phyloP scores from a whole-genome alignment of 2,329 filamentous ascomycete species.

The Sphaceloma murrayae region DNA sequence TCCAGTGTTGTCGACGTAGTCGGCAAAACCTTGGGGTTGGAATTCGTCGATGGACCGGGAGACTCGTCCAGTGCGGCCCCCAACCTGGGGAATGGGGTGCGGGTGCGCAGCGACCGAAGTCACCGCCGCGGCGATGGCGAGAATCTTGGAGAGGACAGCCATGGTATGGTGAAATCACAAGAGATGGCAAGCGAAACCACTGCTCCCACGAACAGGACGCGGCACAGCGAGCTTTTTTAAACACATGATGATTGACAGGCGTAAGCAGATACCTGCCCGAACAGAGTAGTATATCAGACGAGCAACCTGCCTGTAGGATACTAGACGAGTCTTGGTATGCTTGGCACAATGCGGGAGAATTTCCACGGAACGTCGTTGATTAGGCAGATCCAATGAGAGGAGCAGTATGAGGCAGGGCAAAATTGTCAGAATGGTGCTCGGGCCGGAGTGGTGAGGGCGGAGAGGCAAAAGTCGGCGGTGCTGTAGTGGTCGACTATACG shows the following conservation, averaged over 20 bases:
- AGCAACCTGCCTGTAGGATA: conserved; percentile 15
- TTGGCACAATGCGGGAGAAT: conserved; percentile 12
- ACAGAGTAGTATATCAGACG: conserved; percentile 13
- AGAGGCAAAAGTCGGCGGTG: conserved; percentile 5
- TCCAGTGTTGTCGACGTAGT: not conserved
- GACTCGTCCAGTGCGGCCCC: conserved; percentile 1
- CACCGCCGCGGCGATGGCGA: conserved; percentile 9
- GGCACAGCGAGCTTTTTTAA: not conserved
- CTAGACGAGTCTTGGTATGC: conserved; percentile 12
- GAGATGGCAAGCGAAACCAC: not conserved
- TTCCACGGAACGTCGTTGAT: conserved; percentile 5
- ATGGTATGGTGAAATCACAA: not conserved
- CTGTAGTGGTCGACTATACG: not conserved
- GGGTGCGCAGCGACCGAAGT: conserved; percentile 7
- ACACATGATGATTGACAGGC: not conserved
- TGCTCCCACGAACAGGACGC: not conserved
- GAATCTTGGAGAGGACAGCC: conserved; percentile 13
- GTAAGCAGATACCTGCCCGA: conserved; percentile 10
- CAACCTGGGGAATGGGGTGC: not conserved
- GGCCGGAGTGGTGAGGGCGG: not conserved
- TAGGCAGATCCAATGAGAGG: conserved; percentile 6
- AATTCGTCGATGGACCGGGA: conserved; percentile 10
- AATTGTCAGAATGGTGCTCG: not conserved
- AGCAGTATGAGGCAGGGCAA: not conserved
- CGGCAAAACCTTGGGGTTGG: conserved; percentile 1